A percentile compares a stretch with the other conserved stretches of the same genome.
Conservation (phyloP, 1,284 basidiomycete genomes). For the Ustanciosporium gigantosporum region DNA sequence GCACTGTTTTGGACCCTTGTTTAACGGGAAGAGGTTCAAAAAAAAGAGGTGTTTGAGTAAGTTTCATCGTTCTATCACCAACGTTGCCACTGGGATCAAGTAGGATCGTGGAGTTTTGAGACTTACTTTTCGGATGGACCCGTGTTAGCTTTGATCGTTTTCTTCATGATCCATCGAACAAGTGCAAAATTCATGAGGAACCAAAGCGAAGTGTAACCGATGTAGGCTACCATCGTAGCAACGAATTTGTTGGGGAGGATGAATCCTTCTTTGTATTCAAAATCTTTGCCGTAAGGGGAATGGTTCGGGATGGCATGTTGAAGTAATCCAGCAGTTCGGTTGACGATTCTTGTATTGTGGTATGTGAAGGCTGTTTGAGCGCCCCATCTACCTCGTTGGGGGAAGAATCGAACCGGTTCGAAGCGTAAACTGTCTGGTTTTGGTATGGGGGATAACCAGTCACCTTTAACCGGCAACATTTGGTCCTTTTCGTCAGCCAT, state of each 20-base stretch:
- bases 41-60: neutral
- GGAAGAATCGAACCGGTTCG: slow-evolving; percentile 65
- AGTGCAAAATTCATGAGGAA: slow-evolving; percentile 17
- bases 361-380: slow-evolving; percentile 70
- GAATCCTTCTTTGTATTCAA: slow-evolving; percentile 76
- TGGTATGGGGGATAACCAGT: slow-evolving; percentile 18
- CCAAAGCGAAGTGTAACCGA: slow-evolving; percentile 60
- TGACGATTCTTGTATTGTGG: slow-evolving; percentile 72
- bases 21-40: neutral
- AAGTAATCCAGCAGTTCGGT: slow-evolving; percentile 77
- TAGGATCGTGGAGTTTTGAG: slow-evolving; percentile 3
- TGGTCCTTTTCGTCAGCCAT: slow-evolving; percentile 39
- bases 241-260: slow-evolving; percentile 63
- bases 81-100: too few species aligned
- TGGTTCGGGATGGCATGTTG: slow-evolving; percentile 60
- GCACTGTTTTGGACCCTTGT: neutral
- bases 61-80: too few species aligned
- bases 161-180: slow-evolving; percentile 2
- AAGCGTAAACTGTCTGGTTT: slow-evolving; percentile 61
- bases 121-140: slow-evolving; percentile 13
- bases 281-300: slow-evolving; percentile 63
- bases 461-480: slow-evolving; percentile 15
- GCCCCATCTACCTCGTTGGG: slow-evolving; percentile 66
- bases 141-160: slow-evolving; percentile 14
- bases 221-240: slow-evolving; percentile 63